Conservation (phyloP, 2,329 filamentous ascomycete species). For the Fusarium newnesense region DNA sequence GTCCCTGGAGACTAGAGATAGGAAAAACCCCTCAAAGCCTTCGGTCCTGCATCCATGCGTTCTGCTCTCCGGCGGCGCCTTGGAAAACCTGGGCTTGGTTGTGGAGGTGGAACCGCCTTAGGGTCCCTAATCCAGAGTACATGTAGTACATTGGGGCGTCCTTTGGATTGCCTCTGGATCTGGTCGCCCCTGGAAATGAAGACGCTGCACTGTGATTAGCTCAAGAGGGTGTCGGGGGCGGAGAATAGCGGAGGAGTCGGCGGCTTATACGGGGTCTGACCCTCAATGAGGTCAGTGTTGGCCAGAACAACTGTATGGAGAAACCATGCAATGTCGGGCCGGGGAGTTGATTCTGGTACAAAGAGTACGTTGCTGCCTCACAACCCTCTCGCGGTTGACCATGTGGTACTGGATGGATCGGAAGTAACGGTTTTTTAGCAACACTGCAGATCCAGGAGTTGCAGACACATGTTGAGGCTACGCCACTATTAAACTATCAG, state of each 20-base stretch:
- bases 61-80: slow-evolving; percentile 30
- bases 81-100: slow-evolving; percentile 39
- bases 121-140: slow-evolving; percentile 27
- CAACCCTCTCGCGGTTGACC: slow-evolving; percentile 4
- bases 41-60: slow-evolving; percentile 33
- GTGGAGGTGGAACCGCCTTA: slow-evolving; percentile 34
- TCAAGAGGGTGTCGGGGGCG: neutral
- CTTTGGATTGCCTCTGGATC: slow-evolving; percentile 16
- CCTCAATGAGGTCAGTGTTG: slow-evolving; percentile 41
- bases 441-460: slow-evolving; percentile 4
- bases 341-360: slow-evolving; percentile 19
- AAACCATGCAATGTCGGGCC: slow-evolving; percentile 36
- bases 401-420: slow-evolving; percentile 26
- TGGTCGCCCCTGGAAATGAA: slow-evolving; percentile 5
- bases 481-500: slow-evolving; percentile 28
- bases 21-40: slow-evolving; percentile 45
- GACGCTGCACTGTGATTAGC: slow-evolving; percentile 15
- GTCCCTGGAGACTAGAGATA: slow-evolving; percentile 29
- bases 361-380: slow-evolving; percentile 12
- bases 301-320: slow-evolving; percentile 39
- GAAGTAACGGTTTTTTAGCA: slow-evolving; percentile 24
- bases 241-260: slow-evolving; percentile 39
- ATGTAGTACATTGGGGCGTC: slow-evolving; percentile 22
- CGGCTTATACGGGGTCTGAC: slow-evolving; percentile 35
- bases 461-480: neutral